A percentile compares a stretch with the other conserved stretches of the same genome.
phyloP scores from a whole-genome alignment of 2,329 filamentous ascomycete species.

The Simplicillium aogashimaense region DNA sequence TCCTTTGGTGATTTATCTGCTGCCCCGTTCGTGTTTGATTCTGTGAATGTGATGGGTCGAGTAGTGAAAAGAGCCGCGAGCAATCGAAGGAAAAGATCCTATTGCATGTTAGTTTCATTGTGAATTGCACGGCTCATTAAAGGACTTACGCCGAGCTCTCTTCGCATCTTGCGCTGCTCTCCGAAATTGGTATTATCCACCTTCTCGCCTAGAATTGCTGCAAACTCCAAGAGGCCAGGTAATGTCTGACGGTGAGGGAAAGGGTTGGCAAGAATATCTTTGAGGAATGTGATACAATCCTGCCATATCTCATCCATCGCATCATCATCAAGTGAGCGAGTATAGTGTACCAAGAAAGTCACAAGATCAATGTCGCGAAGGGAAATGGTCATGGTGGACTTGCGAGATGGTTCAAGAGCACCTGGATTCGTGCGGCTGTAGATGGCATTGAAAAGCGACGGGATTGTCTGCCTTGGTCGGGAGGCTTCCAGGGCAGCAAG shows the following conservation, averaged over 20 bases:
- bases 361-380: slow-evolving; percentile 77
- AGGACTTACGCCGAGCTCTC: slow-evolving; percentile 54
- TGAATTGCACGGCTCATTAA: too few species aligned
- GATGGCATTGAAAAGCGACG: slow-evolving; percentile 89
- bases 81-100: slow-evolving; percentile 75
- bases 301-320: slow-evolving; percentile 97
- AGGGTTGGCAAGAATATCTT: slow-evolving; percentile 83
- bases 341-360: slow-evolving; percentile 83
- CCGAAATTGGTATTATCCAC: slow-evolving; percentile 97
- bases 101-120: too few species aligned
- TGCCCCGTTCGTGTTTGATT: slow-evolving; percentile 30
- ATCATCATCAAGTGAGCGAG: slow-evolving; percentile 84
- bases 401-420: slow-evolving; percentile 67
- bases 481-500: slow-evolving; percentile 87
- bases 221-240: slow-evolving; percentile 78
- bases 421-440: slow-evolving; percentile 86
- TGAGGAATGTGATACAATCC: slow-evolving; percentile 84
- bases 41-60: slow-evolving; percentile 63
- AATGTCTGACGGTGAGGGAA: slow-evolving; percentile 90
- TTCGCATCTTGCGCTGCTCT: slow-evolving; percentile 83
- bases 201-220: slow-evolving; percentile 83
- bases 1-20: slow-evolving; percentile 26
- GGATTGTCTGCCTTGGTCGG: slow-evolving; percentile 81
- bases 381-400: slow-evolving; percentile 81
- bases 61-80: slow-evolving; percentile 93